Evolutionary conservation across 306 rosid species (phyloP).

Genomic region (Sechiopsis laciniata): DNA sequence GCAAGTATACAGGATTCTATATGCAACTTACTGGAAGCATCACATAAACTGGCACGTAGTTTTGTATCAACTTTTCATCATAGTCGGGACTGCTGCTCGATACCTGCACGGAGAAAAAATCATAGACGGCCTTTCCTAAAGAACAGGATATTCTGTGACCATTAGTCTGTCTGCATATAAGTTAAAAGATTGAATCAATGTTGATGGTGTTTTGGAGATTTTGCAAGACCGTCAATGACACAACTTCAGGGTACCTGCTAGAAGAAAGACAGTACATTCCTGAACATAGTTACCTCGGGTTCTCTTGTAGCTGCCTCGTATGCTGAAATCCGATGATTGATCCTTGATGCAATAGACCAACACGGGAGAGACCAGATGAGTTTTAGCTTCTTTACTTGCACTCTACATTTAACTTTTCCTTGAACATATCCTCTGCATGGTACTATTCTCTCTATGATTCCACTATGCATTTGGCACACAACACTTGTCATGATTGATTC

Average conservation of each 20-base stretch:
- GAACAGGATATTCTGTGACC: not conserved
- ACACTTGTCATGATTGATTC: slow-evolving; percentile 30
- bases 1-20: not conserved
- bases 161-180: not conserved
- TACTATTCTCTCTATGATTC: slow-evolving; percentile 22
- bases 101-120: slow-evolving; percentile 36
- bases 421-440: slow-evolving; percentile 22
- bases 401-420: slow-evolving; percentile 18
- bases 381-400: slow-evolving; percentile 18
- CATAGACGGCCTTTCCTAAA: not conserved
- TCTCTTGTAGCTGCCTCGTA: not conserved
- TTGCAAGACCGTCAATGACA: not conserved
- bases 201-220: not conserved
- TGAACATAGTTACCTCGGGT: slow-evolving; percentile 1
- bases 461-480: slow-evolving; percentile 23
- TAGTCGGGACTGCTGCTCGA: slow-evolving; percentile 2
- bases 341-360: slow-evolving; percentile 17
- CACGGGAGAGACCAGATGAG: slow-evolving; percentile 6
- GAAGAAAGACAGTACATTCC: not conserved
- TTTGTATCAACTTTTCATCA: slow-evolving; percentile 49
- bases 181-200: not conserved
- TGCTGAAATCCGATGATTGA: not conserved
- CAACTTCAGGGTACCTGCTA: not conserved
- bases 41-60: slow-evolving; percentile 76
- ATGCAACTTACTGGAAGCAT: slow-evolving; percentile 82